These are phyloP conservation scores for Kwoniella bestiolae DNA, from an alignment of 768 basidiomycete species.

Conservation along the genomic window DNA sequence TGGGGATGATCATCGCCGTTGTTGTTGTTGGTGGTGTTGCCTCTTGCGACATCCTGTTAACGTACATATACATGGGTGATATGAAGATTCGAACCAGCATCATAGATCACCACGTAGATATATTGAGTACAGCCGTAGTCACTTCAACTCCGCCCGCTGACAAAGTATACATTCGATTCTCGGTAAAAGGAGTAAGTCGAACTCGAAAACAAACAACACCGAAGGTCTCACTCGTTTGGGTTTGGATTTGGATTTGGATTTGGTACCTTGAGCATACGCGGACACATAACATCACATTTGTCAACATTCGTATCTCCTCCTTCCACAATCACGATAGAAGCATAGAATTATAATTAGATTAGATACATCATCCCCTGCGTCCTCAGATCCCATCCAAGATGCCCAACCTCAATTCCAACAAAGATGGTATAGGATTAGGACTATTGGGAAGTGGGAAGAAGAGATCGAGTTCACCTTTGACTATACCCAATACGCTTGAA, in stretches of 20 bases:
- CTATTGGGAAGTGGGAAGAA: not conserved
- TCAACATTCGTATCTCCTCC: not conserved
- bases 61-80: no score
- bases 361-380: not conserved
- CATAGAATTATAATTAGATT: not conserved
- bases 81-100: no score
- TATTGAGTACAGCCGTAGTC: not conserved
- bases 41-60: no score
- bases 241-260: not conserved
- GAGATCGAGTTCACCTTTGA: slow-evolving; percentile 9
- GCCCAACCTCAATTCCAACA: not conserved
- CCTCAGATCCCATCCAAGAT: not conserved
- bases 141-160: not conserved
- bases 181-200: not conserved
- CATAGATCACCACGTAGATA: not conserved
- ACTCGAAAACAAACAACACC: not conserved
- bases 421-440: not conserved
- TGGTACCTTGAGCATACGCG: not conserved
- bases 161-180: not conserved
- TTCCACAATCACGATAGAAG: not conserved
- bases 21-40: not conserved
- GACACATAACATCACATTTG: not conserved
- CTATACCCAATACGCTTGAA: not conserved
- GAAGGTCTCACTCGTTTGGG: not conserved
- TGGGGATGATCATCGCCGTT: no score